Base-by-base conservation (phyloP, 2,329 filamentous ascomycete species). In the Diaporthe sp. region DNA sequence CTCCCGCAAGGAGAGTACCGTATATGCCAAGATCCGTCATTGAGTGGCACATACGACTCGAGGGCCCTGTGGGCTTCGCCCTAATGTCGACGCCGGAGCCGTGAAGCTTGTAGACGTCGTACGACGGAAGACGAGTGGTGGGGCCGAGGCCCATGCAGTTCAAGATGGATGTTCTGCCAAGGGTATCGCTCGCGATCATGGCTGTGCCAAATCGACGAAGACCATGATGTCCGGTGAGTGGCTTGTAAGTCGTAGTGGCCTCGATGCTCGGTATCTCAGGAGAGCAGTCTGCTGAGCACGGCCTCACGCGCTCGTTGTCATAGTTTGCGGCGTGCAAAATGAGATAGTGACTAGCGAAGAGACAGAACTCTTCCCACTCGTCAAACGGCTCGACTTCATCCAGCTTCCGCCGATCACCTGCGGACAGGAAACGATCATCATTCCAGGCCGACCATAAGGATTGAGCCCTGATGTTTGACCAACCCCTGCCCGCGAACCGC, bases 331-430 rank as follows among this genome's bases (percentile, higher is more conserved):
- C 94, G 70, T 91, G 87, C 12, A 98, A 87, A 58, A 98, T 85
- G 79, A 96, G 94, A 83, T 98, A 98, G 83, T 98, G 96, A 46
- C 92, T 92, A 2, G 91, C 92, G 82, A 97, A 98, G 0, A 98
- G 86, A 3, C 94, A 92, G 81, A 98, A 95, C 80, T 98, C 96
- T 83, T 98, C 96, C 95, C 95, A 98, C 84, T 98, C 96, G 82
- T 98, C 96, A 81, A 98, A 98, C 0, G 93, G 92, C 81, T 98
- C 96, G 22, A 95, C 84, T 0, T 85, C 81, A 79, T 98, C 93
- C 19, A 98, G 84, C 15, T 85, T 85, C 49, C 82, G 85, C 77
- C 94, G 90, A 77, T 94, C 89, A 1, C 87, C 84, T 1, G 88
- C 80, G 8, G 87, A 87, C 28, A 98, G 84, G 82, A 96, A 96